Base-by-base conservation (phyloP, 805 yeast genomes). In the Kodamaea jinghongensis region DNA sequence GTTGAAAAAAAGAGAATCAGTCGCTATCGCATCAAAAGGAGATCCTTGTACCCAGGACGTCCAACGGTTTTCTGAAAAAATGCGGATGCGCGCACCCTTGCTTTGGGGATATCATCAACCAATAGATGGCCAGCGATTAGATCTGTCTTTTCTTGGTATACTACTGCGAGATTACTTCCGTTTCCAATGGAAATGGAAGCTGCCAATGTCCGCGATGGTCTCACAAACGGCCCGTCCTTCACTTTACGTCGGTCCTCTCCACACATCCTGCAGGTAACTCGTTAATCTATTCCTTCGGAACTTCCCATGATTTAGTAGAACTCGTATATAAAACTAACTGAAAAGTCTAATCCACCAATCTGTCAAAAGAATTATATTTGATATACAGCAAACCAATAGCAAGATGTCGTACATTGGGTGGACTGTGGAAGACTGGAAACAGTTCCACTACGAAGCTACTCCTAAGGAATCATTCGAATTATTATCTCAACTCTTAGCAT, bases 381-480 rank as follows among this genome's bases (percentile, higher is more conserved):
- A 27, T 27, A 27, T 27, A n/a, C 6, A 27, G 12, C 14, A 23
- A 23, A n/a, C 12, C 29, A 5, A 11, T 12, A 7, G 13, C 17
- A 23, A 17, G 31, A 49, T 55, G 57, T 47, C 55, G 10, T 58
- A 48, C 36, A 64, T 63, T 30, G 96, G 95, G 28, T 89, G 96
- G 96, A 78, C 95, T 9, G 73, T 85, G 30, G 60, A 72, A 16
- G 86, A 90, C 47, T 90, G 96, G 96, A 64, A 72, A 28, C 61
- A 73, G 16, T 85, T 77, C 71, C 95, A 89, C 59, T 64, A 60
- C 51, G 71, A 71, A 30, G 63, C 82, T 13, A 72, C 86, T 3
- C 81, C 86, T 9, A 74, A 71, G 11, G 75, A 74, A 36, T 86
- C 95, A 9, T 73, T 73, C 34, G 63, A 66, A 8, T 54, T 71